Conservation (phyloP, 1,139 yeast species). For the Saccharomyces hybrid region DNA sequence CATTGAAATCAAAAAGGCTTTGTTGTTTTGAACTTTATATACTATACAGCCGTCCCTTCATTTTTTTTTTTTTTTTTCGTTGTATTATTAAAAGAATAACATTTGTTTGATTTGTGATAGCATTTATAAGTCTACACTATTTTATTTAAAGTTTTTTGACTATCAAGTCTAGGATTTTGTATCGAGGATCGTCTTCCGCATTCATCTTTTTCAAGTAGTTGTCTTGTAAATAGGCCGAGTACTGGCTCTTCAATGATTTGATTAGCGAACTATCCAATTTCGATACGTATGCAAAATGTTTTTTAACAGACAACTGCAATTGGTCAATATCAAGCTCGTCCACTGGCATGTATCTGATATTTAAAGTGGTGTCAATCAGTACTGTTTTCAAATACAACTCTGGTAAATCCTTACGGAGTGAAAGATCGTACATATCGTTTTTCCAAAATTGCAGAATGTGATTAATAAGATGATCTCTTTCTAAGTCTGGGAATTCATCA, state of each 20-base stretch:
- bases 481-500: slow-evolving; percentile 61
- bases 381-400: slow-evolving; percentile 35
- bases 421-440: slow-evolving; percentile 24
- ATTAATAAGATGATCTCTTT: slow-evolving; percentile 56
- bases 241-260: slow-evolving; percentile 41
- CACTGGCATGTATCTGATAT: slow-evolving; percentile 47
- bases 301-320: slow-evolving; percentile 64
- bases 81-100: neutral
- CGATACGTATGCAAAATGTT: slow-evolving; percentile 54
- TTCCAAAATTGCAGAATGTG: slow-evolving; percentile 54
- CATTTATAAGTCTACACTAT: neutral
- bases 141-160: slow-evolving; percentile 28
- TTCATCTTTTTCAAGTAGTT: slow-evolving; percentile 25
- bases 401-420: slow-evolving; percentile 19
- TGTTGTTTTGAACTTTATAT: neutral
- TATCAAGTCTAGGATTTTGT: slow-evolving; percentile 32
- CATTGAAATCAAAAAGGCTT: neutral
- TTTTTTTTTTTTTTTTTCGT: neutral
- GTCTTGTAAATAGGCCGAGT: slow-evolving; percentile 38
- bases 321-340: slow-evolving; percentile 39
- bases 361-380: slow-evolving; percentile 56
- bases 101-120: neutral
- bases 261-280: slow-evolving; percentile 34
- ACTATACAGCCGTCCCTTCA: neutral
- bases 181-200: slow-evolving; percentile 28